Conservation (phyloP, 345 rosid genomes). For the thale cress (Arabidopsis thaliana) region DNA sequence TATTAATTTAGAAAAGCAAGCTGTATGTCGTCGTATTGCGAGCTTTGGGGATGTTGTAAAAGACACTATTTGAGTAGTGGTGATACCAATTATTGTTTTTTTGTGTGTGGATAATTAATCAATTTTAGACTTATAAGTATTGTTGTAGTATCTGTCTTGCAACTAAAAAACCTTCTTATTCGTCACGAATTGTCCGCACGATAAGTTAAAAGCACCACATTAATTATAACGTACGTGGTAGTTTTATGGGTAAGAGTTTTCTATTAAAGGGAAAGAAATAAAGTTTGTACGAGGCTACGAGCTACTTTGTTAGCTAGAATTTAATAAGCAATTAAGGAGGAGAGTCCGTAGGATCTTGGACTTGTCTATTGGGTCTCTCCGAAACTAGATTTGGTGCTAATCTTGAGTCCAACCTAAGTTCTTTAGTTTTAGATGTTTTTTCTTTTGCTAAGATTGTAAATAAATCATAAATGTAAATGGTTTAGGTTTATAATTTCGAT, state of each 20-base stretch:
- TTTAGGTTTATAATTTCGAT: too few relatives aligned
- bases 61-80: background rate
- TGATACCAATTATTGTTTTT: background rate
- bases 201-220: background rate
- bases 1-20: background rate
- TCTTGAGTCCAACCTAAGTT: constrained; percentile 5
- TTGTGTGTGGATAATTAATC: background rate
- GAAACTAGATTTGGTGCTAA: background rate
- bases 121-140: background rate
- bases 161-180: background rate
- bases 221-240: constrained; percentile 11
- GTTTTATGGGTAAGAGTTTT: constrained; percentile 7
- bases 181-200: constrained; percentile 5
- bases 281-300: background rate
- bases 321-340: constrained; percentile 11
- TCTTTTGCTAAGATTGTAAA: too few relatives aligned
- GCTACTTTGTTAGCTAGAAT: background rate
- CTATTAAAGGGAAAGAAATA: background rate
- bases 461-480: too few relatives aligned
- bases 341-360: constrained; percentile 1
- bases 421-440: background rate
- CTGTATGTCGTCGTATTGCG: background rate
- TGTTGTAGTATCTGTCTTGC: constrained; percentile 6
- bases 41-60: background rate
- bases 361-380: background rate